These are phyloP conservation scores for Centrapalus pauciflorus DNA, from an alignment of 129 eudicot species.

Conservation along the genomic window DNA sequence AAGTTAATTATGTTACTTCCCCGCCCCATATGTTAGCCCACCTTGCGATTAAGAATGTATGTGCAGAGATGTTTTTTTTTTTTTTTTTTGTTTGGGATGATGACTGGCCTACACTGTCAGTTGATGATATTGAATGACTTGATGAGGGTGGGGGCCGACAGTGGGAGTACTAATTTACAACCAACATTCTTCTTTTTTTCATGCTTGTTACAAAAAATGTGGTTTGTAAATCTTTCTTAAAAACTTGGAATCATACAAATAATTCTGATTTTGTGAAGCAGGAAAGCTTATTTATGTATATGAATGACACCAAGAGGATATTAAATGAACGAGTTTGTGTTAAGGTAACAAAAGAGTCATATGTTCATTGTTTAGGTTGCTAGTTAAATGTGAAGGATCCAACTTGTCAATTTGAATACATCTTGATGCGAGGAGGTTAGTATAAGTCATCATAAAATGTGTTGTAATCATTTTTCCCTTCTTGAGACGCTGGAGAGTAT, in stretches of 20 bases:
- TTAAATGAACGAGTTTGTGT: not conserved
- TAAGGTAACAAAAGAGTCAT: not conserved
- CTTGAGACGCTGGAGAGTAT: not conserved
- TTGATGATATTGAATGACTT: not conserved
- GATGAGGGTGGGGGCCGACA: not conserved
- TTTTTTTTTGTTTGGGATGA: slow-evolving; percentile 1
- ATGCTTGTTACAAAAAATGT: not conserved
- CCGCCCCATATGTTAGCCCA: not conserved
- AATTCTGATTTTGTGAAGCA: not conserved
- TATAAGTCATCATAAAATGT: no score
- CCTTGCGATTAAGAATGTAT: not conserved
- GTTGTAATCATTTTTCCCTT: no score
- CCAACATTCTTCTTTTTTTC: not conserved
- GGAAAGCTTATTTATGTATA: slow-evolving; percentile 9
- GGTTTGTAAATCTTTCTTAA: not conserved
- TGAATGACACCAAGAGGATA: not conserved
- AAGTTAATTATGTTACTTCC: not conserved
- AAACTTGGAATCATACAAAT: not conserved
- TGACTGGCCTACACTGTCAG: not conserved
- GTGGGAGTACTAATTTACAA: not conserved
- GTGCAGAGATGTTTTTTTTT: not conserved
- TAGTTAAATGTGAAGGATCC: slow-evolving; percentile 2
- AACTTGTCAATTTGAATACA: not conserved
- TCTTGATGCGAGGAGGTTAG: slow-evolving; percentile 6
- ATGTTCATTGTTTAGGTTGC: not conserved